These are phyloP conservation scores for Colletotrichum sp. DNA, from an alignment of 2,329 filamentous ascomycete species.

Conservation along the genomic window DNA sequence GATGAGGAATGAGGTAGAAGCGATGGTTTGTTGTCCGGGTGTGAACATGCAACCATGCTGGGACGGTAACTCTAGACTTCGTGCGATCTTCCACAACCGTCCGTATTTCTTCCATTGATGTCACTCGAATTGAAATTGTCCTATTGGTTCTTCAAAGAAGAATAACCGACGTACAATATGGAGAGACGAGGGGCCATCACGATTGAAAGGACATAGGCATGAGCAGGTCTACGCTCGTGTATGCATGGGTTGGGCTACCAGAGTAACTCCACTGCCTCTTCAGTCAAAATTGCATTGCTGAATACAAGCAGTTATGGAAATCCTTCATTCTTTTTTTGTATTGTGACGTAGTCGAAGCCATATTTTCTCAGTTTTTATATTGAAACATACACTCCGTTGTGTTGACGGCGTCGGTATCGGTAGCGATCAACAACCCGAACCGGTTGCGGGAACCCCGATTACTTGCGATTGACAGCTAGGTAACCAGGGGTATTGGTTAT, in stretches of 20 bases:
- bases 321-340: background rate
- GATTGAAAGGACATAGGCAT: background rate
- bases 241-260: fast-evolving
- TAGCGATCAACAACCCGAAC: background rate
- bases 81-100: background rate
- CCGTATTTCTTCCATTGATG: background rate
- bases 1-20: background rate
- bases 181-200: background rate
- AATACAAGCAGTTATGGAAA: background rate
- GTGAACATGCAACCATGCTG: background rate
- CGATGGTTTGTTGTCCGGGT: too few relatives aligned
- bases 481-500: background rate
- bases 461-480: background rate
- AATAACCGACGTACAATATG: background rate
- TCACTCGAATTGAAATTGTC: background rate
- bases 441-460: background rate
- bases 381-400: background rate
- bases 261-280: background rate
- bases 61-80: background rate
- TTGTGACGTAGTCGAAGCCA: background rate
- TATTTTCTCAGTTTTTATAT: background rate
- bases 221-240: background rate
- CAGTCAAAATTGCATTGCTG: background rate
- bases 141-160: background rate
- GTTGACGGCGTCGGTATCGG: background rate